Percentiles rank a stretch among this genome's conserved stretches.
Conservation (phyloP, 2,329 filamentous ascomycete genomes). For the Claviceps sorghi region DNA sequence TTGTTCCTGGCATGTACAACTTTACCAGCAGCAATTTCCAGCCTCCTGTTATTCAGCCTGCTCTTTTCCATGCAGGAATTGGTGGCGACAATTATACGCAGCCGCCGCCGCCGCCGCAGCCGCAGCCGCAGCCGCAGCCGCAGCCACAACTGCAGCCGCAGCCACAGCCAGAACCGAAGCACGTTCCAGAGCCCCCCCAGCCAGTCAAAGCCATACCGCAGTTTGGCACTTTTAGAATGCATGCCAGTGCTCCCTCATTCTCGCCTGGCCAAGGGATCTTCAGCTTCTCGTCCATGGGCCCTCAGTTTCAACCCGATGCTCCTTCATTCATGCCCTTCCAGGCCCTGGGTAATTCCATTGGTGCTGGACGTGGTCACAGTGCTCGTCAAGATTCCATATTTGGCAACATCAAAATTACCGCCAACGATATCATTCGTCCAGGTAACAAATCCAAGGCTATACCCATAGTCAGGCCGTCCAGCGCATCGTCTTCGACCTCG, state of each 20-base stretch:
- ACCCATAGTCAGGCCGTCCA: conserved; percentile 59
- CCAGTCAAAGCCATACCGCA: conserved; percentile 14
- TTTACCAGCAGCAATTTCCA: conserved; percentile 34
- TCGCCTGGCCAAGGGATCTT: conserved; percentile 51
- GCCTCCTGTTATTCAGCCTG: conserved; percentile 28
- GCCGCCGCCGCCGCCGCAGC: neutral
- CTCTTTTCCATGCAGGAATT: conserved; percentile 27
- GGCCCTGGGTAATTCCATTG: conserved; percentile 27
- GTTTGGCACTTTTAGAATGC: conserved; percentile 39
- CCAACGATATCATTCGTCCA: conserved; percentile 48
- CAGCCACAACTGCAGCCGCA: neutral
- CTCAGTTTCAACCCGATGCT: conserved; percentile 62
- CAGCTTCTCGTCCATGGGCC: conserved; percentile 51
- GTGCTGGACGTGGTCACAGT: conserved; percentile 31
- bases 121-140: neutral
- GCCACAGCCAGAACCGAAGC: neutral
- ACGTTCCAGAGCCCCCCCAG: conserved; percentile 7
- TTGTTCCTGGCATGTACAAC: conserved; percentile 34
- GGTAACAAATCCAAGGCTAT: conserved; percentile 67
- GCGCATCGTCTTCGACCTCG: conserved; percentile 22
- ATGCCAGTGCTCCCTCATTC: conserved; percentile 56
- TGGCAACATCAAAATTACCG: conserved; percentile 49
- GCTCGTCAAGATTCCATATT: conserved; percentile 45
- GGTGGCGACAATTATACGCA: neutral
- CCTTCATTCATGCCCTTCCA: conserved; percentile 57